phyloP scores from a whole-genome alignment of 148 eudicot species.

The Chenopodium suecicum region DNA sequence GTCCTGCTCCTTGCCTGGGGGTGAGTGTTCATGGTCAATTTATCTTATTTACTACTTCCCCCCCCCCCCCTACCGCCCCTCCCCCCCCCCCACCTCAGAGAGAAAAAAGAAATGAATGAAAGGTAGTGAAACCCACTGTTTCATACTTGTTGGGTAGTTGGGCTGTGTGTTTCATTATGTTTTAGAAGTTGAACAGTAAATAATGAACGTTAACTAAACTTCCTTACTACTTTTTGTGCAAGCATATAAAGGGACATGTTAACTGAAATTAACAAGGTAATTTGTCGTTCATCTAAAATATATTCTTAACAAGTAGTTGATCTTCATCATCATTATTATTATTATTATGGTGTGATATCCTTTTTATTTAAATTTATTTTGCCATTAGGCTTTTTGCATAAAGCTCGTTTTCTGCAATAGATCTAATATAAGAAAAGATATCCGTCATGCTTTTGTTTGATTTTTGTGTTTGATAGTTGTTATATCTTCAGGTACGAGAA shows the following conservation, averaged over 20 bases:
- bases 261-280: not conserved
- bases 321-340: not conserved
- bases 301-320: not conserved
- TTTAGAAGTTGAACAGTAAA: not conserved
- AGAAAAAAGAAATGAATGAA: not conserved
- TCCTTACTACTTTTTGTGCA: not conserved
- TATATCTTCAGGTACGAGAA: conserved; percentile 66
- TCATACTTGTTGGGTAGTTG: not conserved
- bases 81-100: not conserved
- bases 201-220: not conserved
- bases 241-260: not conserved
- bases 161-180: not conserved
- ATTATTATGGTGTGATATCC: not conserved
- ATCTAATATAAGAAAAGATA: not conserved
- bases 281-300: too few species aligned
- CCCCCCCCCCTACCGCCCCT: too few species aligned
- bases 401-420: not conserved
- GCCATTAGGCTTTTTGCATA: not conserved
- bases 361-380: not conserved
- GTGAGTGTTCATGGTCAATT: conserved; percentile 42
- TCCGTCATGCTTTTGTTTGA: not conserved
- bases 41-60: not conserved
- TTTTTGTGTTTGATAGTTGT: not conserved
- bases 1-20: conserved; percentile 97
- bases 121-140: not conserved